phyloP scores from a whole-genome alignment of 2,329 filamentous ascomycete genomes.

The Mycosphaerelloides madeirae region DNA sequence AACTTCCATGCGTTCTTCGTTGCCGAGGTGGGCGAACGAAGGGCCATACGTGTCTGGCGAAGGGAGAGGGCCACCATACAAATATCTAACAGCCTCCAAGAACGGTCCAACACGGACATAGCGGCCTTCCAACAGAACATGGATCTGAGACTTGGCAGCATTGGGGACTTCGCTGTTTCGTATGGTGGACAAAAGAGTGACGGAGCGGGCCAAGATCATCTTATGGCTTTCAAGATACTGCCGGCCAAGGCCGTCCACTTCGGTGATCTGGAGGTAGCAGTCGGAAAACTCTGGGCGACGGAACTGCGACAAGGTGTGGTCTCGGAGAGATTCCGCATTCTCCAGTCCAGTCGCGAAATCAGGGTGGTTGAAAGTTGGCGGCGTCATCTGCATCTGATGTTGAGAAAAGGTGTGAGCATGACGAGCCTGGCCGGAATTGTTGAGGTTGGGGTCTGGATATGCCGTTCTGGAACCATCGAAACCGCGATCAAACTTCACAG shows the following conservation, averaged over 20 bases:
- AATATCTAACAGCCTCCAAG: constrained; percentile 27
- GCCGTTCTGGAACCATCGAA: constrained; percentile 1
- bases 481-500: constrained; percentile 13
- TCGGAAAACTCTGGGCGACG: constrained; percentile 28
- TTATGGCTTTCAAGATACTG: constrained; percentile 27
- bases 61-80: constrained; percentile 32
- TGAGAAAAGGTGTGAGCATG: constrained; percentile 12
- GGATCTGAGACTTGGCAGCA: constrained; percentile 16
- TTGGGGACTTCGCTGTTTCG: constrained; percentile 8
- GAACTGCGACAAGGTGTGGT: constrained; percentile 27
- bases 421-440: constrained; percentile 1
- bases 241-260: constrained; percentile 15
- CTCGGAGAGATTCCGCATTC: constrained; percentile 28
- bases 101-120: constrained; percentile 24
- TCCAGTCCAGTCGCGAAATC: constrained; percentile 21
- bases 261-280: constrained; percentile 28
- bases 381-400: constrained; percentile 13
- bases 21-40: constrained; percentile 5
- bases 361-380: constrained; percentile 18
- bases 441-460: neutral
- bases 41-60: constrained; percentile 17
- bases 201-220: constrained; percentile 30
- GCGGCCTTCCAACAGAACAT: constrained; percentile 17
- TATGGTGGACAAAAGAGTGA: constrained; percentile 25
- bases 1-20: constrained; percentile 23